A percentile compares a stretch with the other conserved stretches of the same genome.
Evolutionary conservation across 352 stramenopile genomes (phyloP).

Genomic region (Halophytophthora polymorphica): DNA sequence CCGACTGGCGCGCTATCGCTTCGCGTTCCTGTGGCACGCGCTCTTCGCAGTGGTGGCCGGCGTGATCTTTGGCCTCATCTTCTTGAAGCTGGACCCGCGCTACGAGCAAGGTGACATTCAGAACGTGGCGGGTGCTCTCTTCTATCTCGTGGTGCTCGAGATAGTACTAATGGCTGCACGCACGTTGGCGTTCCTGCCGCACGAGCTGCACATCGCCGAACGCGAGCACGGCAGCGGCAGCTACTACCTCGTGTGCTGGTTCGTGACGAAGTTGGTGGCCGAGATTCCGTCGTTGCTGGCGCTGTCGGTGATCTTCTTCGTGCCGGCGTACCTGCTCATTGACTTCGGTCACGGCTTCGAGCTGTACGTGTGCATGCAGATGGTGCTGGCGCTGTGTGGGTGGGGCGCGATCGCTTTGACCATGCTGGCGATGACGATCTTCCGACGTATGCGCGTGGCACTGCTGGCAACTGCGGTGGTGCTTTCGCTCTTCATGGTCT

Average conservation of each 20-base stretch:
- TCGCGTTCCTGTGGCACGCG: constrained; percentile 34
- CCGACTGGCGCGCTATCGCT: constrained; percentile 32
- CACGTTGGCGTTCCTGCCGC: constrained; percentile 30
- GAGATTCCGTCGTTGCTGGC: constrained; percentile 37
- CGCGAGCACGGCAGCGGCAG: constrained; percentile 24
- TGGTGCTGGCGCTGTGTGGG: constrained; percentile 38
- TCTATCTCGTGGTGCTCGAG: constrained; percentile 37
- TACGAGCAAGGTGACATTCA: constrained; percentile 36
- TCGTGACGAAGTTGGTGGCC: constrained; percentile 29
- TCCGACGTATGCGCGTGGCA: constrained; percentile 28
- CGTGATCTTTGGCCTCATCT: constrained; percentile 43
- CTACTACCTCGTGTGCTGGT: constrained; percentile 33
- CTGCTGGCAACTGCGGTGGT: constrained; percentile 29
- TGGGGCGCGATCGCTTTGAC: constrained; percentile 31
- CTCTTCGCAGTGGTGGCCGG: constrained; percentile 37
- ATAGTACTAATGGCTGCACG: constrained; percentile 27
- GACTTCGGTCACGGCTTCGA: constrained; percentile 37
- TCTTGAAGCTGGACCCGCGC: constrained; percentile 36
- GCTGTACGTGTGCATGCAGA: constrained; percentile 47
- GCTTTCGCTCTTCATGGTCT: constrained; percentile 37
- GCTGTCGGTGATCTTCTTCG: constrained; percentile 39
- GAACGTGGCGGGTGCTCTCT: constrained; percentile 44
- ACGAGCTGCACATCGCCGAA: constrained; percentile 25
- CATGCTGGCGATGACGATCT: constrained; percentile 31
- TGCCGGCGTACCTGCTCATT: constrained; percentile 41